Evolutionary conservation across 768 basidiomycete genomes (phyloP), one percentile per base, ranked within the genome.

Genomic region (Amanita rubescens): DNA sequence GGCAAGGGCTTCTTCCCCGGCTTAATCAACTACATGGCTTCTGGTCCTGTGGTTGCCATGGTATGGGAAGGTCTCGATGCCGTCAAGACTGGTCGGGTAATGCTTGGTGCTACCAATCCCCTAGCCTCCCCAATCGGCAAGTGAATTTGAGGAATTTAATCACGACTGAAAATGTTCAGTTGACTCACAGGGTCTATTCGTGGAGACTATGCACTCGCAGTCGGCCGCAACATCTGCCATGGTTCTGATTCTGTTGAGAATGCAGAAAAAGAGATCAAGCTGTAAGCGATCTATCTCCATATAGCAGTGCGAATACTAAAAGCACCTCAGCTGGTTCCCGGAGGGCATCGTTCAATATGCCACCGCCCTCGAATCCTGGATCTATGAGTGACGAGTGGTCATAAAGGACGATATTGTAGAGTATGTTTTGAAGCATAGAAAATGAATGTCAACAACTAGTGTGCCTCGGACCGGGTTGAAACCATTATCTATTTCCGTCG

Each of bases 41-140:
- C 87, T 51, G 95, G 96, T 56, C 96, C 96, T 61, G 96, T 99
- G 61, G 87, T 95, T 66, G 90, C 80, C 63, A 94, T 92, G 82
- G 94, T 90, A 60, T 95, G 94, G 84, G 82, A 97, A 75, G 96
- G 96, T 55, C 81, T 92, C 57, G 88, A 92, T 60, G 89, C 89
- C 47, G 90, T 92, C 72, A 92, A 92, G 84, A 94, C 93, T 55
- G 94, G 94, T 61, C 92, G 94, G 74, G 79, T 70, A 69, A 95
- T 96, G 90, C 85, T 95, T 59, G 95, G 95, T 66, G 84, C 93
- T 43, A 96, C 95, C 66, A 96, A 99, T 84, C 96, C 96, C 56
- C 83, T 97, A 58, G 79, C 78, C 35, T 97, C 95, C 58, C 74
- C 82, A 58, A 80, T 89, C 59, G 95, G 94, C 88, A 59, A 57